Evolutionary conservation across 495 filamentous ascomycete species (phyloP).

Genomic region (Pyrenula aspistea): DNA sequence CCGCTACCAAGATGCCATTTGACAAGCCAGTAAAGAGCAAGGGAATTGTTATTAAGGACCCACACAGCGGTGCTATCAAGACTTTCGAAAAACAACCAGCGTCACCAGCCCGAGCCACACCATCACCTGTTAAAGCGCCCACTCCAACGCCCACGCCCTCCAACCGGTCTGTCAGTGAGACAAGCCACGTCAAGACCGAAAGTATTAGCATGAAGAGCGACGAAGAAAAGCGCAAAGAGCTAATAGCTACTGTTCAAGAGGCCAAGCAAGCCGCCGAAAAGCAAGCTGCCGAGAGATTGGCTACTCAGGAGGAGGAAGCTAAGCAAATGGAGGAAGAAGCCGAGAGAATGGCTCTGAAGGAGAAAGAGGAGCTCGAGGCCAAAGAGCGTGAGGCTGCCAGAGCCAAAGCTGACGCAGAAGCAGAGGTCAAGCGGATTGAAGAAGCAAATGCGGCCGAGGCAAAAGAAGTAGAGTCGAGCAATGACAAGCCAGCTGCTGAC

Average conservation of each 20-base stretch:
- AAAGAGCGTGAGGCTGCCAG: constrained; percentile 8
- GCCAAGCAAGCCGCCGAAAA: constrained; percentile 38
- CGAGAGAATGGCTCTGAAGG: constrained; percentile 16
- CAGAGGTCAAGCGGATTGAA: constrained; percentile 11
- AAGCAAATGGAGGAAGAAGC: constrained; percentile 27
- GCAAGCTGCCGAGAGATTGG: constrained; percentile 31
- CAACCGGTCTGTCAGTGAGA: constrained; percentile 40
- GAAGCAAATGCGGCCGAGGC: constrained; percentile 18
- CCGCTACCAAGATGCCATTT: constrained; percentile 34
- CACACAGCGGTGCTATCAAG: constrained; percentile 53
- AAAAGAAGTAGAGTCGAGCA: constrained; percentile 28
- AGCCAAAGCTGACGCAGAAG: constrained; percentile 7
- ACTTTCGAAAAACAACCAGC: constrained; percentile 44
- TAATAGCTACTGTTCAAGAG: constrained; percentile 53
- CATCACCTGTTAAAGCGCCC: constrained; percentile 47
- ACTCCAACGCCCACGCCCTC: constrained; percentile 55
- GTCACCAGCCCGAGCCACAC: constrained; percentile 41
- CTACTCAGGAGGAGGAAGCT: constrained; percentile 32
- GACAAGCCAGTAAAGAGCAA: constrained; percentile 50
- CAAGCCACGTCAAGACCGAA: constrained; percentile 40
- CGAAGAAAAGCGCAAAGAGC: constrained; percentile 58
- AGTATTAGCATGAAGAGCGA: constrained; percentile 51
- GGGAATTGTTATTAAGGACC: constrained; percentile 67
- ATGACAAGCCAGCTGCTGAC: constrained; percentile 16
- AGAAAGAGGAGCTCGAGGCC: constrained; percentile 18